A percentile compares a stretch with the other conserved stretches of the same genome.
These are phyloP conservation scores for Leptosphaerulina australis DNA, from an alignment of 2,329 filamentous ascomycete genomes.

Conservation along the genomic window DNA sequence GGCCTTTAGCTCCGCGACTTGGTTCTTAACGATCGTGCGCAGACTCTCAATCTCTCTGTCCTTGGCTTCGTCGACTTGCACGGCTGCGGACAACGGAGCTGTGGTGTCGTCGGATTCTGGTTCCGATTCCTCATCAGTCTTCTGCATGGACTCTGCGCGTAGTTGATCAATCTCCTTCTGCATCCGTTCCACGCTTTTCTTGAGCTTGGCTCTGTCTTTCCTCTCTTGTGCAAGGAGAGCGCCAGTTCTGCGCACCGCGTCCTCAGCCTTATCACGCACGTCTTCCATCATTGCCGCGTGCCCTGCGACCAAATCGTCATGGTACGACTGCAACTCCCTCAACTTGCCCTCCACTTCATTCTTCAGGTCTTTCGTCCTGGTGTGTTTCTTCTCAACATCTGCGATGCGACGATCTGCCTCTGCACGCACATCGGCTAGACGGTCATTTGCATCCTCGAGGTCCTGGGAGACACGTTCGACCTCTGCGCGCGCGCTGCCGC, in stretches of 20 bases:
- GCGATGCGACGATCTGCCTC: constrained; percentile 38
- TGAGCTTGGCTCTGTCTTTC: constrained; percentile 37
- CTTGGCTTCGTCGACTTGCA: constrained; percentile 24
- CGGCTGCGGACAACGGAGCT: background rate
- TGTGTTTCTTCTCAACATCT: constrained; percentile 41
- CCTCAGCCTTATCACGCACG: constrained; percentile 44
- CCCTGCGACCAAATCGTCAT: constrained; percentile 35
- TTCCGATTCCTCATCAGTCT: background rate
- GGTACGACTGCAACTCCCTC: constrained; percentile 36
- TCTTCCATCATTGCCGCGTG: constrained; percentile 37
- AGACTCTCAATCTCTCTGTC: constrained; percentile 38
- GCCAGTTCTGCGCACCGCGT: constrained; percentile 43
- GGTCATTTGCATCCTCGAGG: constrained; percentile 35
- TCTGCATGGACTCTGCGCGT: constrained; percentile 21
- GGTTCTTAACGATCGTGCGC: constrained; percentile 34
- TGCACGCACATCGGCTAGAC: constrained; percentile 30
- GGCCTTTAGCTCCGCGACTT: constrained; percentile 32
- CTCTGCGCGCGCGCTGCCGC: constrained; percentile 31
- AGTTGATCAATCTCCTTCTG: constrained; percentile 32
- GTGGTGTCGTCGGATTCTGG: constrained; percentile 19
- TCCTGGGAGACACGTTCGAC: constrained; percentile 36
- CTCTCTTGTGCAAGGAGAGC: constrained; percentile 43
- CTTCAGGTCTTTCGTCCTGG: constrained; percentile 37
- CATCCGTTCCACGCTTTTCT: constrained; percentile 34
- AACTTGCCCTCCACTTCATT: constrained; percentile 32